Base-by-base conservation (phyloP, 352 stramenopile species). In the Pythium folliculosum region DNA sequence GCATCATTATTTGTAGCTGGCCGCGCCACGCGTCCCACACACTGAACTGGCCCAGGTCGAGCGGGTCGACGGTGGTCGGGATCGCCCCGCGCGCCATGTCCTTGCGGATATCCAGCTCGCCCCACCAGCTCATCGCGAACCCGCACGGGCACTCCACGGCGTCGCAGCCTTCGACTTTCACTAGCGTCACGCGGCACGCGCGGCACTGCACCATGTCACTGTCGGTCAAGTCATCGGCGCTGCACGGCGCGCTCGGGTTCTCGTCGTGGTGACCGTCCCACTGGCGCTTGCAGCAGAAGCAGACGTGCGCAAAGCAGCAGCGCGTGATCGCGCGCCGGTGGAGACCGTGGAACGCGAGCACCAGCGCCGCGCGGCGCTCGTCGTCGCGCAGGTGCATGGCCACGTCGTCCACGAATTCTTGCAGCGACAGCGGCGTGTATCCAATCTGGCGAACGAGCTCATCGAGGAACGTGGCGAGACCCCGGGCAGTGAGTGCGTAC, bases 81-180 rank as follows among this genome's bases (percentile, higher is more conserved):
- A 82, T 44, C 17, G 79, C 48, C 1, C 64, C 63, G 0, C 63
- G 63, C 9, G 38, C 25, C 23, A 60, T 5, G 13, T 64, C 47
- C 6, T 67, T 38, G 2, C 55, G 69, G 5, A 63, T 25, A 3
- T 21, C 23, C 6, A 70, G 35, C 30, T 82, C 77, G 0, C 69
- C 12, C 1, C 0, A 35, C 78, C 78, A 84, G 2, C 19, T 9
- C 65, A 87, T 78, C 13, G 0, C 4, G 51, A 80, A 76, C 3
- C 69, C 69, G 37, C 69, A 75, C 58, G 23, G 48, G 44, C 69
- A 75, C 43, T 17, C 19, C 14, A 72, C 63, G 12, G 27, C 38
- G 48, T 71, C 30, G 54, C 69, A 75, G 35, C 69, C 69, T 32
- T 75, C 63, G 13, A 69, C 58, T 43, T 75, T 75, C 47, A 75